These are phyloP conservation scores for Allantophomopsis lycopodina DNA, from an alignment of 2,329 filamentous ascomycete genomes.

Conservation along the genomic window DNA sequence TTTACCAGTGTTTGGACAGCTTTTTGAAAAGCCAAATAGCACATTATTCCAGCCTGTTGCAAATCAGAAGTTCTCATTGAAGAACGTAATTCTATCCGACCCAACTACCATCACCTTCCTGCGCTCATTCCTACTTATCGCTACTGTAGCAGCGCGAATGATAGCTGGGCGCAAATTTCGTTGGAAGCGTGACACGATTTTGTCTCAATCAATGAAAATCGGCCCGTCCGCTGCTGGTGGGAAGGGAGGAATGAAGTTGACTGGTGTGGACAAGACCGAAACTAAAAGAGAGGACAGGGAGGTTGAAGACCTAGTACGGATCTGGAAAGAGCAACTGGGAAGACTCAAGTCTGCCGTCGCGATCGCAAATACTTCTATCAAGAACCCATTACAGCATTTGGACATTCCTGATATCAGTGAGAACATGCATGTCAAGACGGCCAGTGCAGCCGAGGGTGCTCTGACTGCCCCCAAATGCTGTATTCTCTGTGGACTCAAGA, in stretches of 20 bases:
- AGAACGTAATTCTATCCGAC: constrained; percentile 50
- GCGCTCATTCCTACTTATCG: constrained; percentile 46
- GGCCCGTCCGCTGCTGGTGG: constrained; percentile 56
- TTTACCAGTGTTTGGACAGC: constrained; percentile 58
- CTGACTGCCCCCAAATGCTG: constrained; percentile 64
- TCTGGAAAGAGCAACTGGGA: constrained; percentile 66
- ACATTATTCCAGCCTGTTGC: constrained; percentile 53
- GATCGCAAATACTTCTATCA: constrained; percentile 36
- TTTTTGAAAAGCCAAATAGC: constrained; percentile 53
- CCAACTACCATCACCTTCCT: constrained; percentile 49
- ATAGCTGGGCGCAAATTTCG: constrained; percentile 74
- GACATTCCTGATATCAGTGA: constrained; percentile 58
- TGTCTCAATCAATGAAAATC: constrained; percentile 82
- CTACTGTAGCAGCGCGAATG: constrained; percentile 60
- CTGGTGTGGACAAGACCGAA: constrained; percentile 73
- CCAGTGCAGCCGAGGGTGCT: constrained; percentile 48
- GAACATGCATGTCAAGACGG: constrained; percentile 51
- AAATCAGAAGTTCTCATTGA: constrained; percentile 39
- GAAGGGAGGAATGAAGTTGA: constrained; percentile 84
- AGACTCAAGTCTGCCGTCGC: constrained; percentile 61
- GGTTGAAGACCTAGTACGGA: constrained; percentile 59
- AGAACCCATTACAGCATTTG: constrained; percentile 16
- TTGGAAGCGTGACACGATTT: constrained; percentile 79
- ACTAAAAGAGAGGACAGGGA: constrained; percentile 75
- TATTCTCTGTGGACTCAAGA: constrained; percentile 74